Evolutionary conservation across 768 basidiomycete genomes (phyloP).

Genomic region (Pulveroboletus sp.): DNA sequence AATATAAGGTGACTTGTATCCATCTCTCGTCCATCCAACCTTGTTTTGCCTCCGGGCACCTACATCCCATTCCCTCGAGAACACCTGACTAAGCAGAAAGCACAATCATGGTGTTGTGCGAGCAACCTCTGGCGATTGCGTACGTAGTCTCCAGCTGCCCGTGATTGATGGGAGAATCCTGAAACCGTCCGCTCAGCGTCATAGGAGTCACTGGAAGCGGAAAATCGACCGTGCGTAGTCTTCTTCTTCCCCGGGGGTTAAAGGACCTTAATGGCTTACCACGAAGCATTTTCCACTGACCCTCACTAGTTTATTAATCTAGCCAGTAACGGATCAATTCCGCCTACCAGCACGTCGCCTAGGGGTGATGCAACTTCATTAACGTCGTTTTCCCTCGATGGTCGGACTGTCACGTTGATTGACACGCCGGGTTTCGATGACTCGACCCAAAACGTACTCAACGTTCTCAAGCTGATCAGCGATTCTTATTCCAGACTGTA

Average conservation of each 20-base stretch:
- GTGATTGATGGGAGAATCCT: neutral
- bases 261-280: slow-evolving; percentile 1
- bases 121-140: slow-evolving; percentile 24
- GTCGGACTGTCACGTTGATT: slow-evolving; percentile 40
- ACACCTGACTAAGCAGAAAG: slow-evolving; percentile 1
- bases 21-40: slow-evolving; percentile 1
- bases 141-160: slow-evolving; percentile 9
- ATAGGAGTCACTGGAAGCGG: slow-evolving; percentile 31
- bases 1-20: slow-evolving; percentile 14
- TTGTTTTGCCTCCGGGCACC: neutral
- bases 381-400: slow-evolving; percentile 41
- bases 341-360: slow-evolving; percentile 36
- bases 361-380: slow-evolving; percentile 43
- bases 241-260: neutral
- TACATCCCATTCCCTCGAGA: neutral
- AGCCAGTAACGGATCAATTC: slow-evolving; percentile 39
- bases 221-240: slow-evolving; percentile 27
- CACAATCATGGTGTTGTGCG: slow-evolving; percentile 14
- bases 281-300: neutral
- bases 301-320: slow-evolving; percentile 43
- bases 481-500: slow-evolving; percentile 22
- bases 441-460: slow-evolving; percentile 38
- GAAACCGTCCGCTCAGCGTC: slow-evolving; percentile 18
- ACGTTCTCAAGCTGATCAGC: slow-evolving; percentile 44
- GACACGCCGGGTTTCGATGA: slow-evolving; percentile 62